Evolutionary conservation across 2,329 filamentous ascomycete species (phyloP).

Genomic region (Fusarium brevicatenulatum): DNA sequence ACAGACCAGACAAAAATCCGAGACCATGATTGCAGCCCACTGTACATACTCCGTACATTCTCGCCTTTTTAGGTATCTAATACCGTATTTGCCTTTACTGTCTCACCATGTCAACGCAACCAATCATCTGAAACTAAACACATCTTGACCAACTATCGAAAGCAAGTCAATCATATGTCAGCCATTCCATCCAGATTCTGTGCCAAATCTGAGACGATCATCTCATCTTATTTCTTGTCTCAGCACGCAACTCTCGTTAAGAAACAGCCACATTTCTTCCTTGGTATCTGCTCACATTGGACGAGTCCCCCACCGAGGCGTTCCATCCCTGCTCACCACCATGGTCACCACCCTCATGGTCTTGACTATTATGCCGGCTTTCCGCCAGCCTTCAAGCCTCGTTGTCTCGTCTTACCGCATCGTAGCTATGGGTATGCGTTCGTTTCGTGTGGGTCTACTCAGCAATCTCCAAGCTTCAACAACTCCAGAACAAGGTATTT

Average conservation of each 20-base stretch:
- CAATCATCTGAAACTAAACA: conserved; percentile 16
- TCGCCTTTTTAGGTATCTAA: conserved; percentile 1
- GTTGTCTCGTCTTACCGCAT: conserved; percentile 2
- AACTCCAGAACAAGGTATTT: neutral
- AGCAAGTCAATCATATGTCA: conserved; percentile 5
- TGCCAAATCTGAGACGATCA: neutral
- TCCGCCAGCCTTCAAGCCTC: conserved; percentile 21
- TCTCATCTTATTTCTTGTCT: neutral
- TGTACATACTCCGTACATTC: neutral
- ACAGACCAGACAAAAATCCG: neutral
- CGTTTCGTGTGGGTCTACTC: neutral
- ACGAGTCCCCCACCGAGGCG: conserved; percentile 12
- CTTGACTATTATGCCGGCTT: conserved; percentile 4
- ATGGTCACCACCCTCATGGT: conserved; percentile 3
- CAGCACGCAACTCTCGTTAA: neutral
- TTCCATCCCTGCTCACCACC: conserved; percentile 14
- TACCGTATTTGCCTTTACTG: neutral
- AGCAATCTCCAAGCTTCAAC: conserved; percentile 9
- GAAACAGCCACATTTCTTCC: neutral
- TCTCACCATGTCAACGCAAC: neutral
- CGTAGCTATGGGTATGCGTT: neutral
- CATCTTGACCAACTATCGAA: conserved; percentile 1
- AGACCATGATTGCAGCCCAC: neutral
- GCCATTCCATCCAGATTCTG: neutral
- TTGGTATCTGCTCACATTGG: conserved; percentile 18